Base-by-base conservation (phyloP, 2,329 filamentous ascomycete species). In the Remersonia thermophila region DNA sequence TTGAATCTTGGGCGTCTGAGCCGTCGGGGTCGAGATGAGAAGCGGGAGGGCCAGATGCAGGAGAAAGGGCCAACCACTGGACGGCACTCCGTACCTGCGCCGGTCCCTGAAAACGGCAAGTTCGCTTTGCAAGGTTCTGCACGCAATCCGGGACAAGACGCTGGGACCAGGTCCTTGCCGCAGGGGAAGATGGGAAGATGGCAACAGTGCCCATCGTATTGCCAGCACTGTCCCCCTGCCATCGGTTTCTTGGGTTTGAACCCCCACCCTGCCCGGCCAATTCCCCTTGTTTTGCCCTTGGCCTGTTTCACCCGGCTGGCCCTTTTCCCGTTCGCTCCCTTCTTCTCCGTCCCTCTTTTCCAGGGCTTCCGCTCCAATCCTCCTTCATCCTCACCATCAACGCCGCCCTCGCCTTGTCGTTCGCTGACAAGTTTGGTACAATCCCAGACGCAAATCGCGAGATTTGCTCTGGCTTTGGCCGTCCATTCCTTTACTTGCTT, bases 391-490 rank as follows among this genome's bases (percentile, higher is more conserved):
- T 46, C 45, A 45, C 37, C 51, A 47, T 37, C 41, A 39, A 31
- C 44, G 49, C 45, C 44, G 45, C 46, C 42, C 45, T 49, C 46
- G 45, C 41, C 50, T 48, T 49, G 48, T 53, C 50, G 48, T 48
- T 50, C 43, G 47, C 50, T 50, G 48, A 46, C 48, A 52, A 44
- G 51, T 50, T 52, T 73, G 69, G 70, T 63, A 59, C 69, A 64
- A 69, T 70, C 69, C 69, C 68, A 63, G 67, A 54, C 55, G 66
- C 65, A 62, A 55, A 61, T 63, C 62, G 62, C 48, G 37, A 51
- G 51, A 64, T 64, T 68, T 63, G 58, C 61, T 58, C 68, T 74
- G 71, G 69, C 68, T 59, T 71, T 62, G 67, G 55, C 69, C 69
- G 69, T 73, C 69, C 69, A 62, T 67, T 73, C 69, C 64, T 66